Evolutionary conservation across 1,284 basidiomycete species (phyloP), one percentile per base, ranked within the genome.

Genomic region (Heterobasidion annosum): DNA sequence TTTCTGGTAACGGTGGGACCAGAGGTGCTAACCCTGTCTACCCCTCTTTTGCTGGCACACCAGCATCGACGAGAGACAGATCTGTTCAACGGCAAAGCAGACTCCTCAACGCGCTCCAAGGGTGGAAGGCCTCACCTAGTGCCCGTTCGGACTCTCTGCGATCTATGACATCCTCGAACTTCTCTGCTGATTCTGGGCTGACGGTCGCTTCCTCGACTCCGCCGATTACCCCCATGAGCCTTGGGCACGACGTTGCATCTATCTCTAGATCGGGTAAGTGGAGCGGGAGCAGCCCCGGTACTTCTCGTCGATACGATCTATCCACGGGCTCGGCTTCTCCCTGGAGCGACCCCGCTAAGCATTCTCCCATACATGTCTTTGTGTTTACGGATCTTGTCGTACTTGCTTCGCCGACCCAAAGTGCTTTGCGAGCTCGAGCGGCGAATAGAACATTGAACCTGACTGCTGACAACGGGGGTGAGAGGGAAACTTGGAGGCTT

Each of bases 351-450:
- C 8, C 57, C 45, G 2, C 52, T 44, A 50, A 54, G 52, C 44
- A 52, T 46, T 5, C 53, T 40, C 34, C 13, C 35, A 7, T 40
- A 1, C 71, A 77, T 62, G 69, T 72, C 34, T 73, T 81, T 58
- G 69, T 82, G 18, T 82, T 83, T 62, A 74, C 74, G 15, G 80
- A 82, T 61, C 52, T 82, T 37, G 64, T 81, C 34, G 58, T 81
- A 5, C 61, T 82, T 12, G 73, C 73, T 4, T 60, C 62, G 5
- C 65, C 62, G 13, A 25, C 48, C 25, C 42, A 40, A 25, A 44
- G 45, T n/a, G 42, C 32, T 13, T 32, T 25, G 32, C 34, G 63
- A 89, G 18, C 73, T 77, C 37, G n/a, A 8, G 37, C 37, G n/a
- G 25, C 25, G 25, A 25, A 25, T 25, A 4, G 25, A 40, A 8